Percentiles rank a stretch among this genome's conserved stretches.
Evolutionary conservation across 129 eudicot genomes (phyloP).

Genomic region (Tagetes patula): DNA sequence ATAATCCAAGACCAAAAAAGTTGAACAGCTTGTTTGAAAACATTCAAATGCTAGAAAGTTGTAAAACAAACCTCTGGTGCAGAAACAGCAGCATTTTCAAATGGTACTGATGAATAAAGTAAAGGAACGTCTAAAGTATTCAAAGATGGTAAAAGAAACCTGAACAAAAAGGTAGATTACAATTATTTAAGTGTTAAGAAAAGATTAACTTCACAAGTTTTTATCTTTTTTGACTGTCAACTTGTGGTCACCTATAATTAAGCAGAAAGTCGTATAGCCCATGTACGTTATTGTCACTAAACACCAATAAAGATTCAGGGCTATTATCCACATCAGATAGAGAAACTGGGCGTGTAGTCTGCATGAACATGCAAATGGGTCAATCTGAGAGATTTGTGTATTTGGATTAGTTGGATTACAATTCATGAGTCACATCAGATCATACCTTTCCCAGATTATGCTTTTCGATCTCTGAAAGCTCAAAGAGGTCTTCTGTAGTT

Average conservation of each 20-base stretch:
- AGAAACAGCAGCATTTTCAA: slow-evolving; percentile 76
- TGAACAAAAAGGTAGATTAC: slow-evolving; percentile 33
- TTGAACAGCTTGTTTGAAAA: background rate
- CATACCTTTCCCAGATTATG: slow-evolving; percentile 65
- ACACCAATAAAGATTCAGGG: slow-evolving; percentile 68
- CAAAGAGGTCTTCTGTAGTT: slow-evolving; percentile 74
- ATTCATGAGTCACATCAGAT: slow-evolving; percentile 1
- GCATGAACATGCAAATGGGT: slow-evolving; percentile 33
- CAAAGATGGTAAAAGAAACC: slow-evolving; percentile 56
- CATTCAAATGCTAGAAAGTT: background rate
- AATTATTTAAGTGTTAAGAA: background rate
- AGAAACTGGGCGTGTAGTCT: slow-evolving; percentile 53
- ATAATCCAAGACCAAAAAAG: slow-evolving; percentile 4
- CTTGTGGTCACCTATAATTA: slow-evolving; percentile 61
- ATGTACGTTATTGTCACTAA: slow-evolving; percentile 61
- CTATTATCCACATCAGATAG: slow-evolving; percentile 72
- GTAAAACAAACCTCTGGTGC: slow-evolving; percentile 75
- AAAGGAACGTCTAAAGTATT: slow-evolving; percentile 71
- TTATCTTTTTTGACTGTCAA: background rate
- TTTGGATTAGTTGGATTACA: background rate
- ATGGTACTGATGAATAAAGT: slow-evolving; percentile 75
- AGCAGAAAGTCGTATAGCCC: slow-evolving; percentile 81
- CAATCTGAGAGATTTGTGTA: background rate
- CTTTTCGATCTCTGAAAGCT: slow-evolving; percentile 78
- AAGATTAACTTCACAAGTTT: background rate